Conservation (phyloP, 257 asterid species). For the Salvia rosmarinus region DNA sequence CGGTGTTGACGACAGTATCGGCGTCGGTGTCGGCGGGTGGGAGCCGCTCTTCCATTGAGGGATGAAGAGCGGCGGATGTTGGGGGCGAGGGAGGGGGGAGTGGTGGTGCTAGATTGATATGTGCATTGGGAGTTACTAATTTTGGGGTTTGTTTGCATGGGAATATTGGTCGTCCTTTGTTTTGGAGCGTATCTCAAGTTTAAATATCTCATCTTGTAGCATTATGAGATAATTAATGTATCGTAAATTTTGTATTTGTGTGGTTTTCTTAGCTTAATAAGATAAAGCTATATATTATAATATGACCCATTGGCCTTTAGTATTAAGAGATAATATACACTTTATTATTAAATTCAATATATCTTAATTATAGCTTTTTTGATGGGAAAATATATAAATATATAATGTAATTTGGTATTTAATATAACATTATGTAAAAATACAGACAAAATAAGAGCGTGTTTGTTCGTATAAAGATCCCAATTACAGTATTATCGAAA, state of each 20-base stretch:
- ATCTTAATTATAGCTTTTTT: too few relatives aligned
- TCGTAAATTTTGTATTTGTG: background rate
- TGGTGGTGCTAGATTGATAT: conserved; percentile 21
- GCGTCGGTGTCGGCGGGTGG: conserved; percentile 33
- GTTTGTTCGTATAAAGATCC: too few relatives aligned
- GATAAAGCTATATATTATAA: too few relatives aligned
- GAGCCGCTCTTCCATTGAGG: conserved; percentile 72
- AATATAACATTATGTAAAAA: too few relatives aligned
- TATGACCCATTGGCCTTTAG: too few relatives aligned
- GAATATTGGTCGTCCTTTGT: conserved; percentile 1
- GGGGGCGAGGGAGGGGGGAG: conserved; percentile 20
- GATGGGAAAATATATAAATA: too few relatives aligned
- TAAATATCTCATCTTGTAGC: background rate
- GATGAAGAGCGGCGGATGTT: conserved; percentile 56
- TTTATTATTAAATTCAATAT: too few relatives aligned
- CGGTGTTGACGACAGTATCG: conserved; percentile 20
- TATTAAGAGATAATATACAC: too few relatives aligned
- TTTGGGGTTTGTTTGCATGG: conserved; percentile 45
- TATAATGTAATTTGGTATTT: too few relatives aligned
- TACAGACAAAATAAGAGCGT: too few relatives aligned
- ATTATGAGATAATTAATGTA: background rate
- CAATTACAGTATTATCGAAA: too few relatives aligned
- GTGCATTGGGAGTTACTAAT: conserved; percentile 31
- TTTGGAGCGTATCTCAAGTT: background rate
- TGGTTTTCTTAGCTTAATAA: background rate